Percentiles rank a stretch among this genome's conserved stretches.
Conservation (phyloP, 768 basidiomycete species). For the Thelephora ganbajun region DNA sequence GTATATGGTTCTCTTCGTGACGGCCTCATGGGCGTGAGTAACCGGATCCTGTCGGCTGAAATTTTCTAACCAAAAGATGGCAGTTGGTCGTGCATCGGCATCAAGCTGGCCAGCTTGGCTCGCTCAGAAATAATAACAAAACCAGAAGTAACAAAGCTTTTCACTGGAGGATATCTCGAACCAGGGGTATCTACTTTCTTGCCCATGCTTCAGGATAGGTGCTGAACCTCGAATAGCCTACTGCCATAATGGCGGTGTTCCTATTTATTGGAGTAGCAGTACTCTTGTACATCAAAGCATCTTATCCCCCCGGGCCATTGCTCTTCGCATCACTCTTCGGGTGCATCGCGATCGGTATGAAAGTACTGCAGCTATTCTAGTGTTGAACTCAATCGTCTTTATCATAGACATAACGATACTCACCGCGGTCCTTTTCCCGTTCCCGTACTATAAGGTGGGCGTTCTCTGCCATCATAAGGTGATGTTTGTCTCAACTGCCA, state of each 20-base stretch:
- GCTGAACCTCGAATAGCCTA: slow-evolving; percentile 26
- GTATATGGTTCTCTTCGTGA: slow-evolving; percentile 34
- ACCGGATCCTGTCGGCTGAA: not conserved
- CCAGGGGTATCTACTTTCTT: slow-evolving; percentile 16
- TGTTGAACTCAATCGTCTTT: not conserved
- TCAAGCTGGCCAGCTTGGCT: slow-evolving; percentile 45
- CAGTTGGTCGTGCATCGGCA: slow-evolving; percentile 57
- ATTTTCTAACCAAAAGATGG: too few relatives aligned
- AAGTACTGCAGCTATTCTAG: not conserved
- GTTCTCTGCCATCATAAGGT: not conserved
- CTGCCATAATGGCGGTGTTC: slow-evolving; percentile 45
- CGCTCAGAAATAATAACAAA: slow-evolving; percentile 28
- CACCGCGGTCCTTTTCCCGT: slow-evolving; percentile 48
- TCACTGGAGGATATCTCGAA: slow-evolving; percentile 46
- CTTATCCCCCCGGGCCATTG: slow-evolving; percentile 51
- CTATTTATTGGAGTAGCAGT: slow-evolving; percentile 45
- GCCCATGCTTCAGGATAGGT: slow-evolving; percentile 13
- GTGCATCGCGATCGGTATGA: slow-evolving; percentile 44
- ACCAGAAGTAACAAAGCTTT: slow-evolving; percentile 24
- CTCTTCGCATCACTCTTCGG: slow-evolving; percentile 39
- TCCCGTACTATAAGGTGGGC: slow-evolving; percentile 40
- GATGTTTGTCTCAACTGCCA: not conserved
- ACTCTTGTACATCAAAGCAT: slow-evolving; percentile 46
- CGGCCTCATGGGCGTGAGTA: slow-evolving; percentile 49
- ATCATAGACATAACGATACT: slow-evolving; percentile 41